phyloP scores from a whole-genome alignment of 2,329 filamentous ascomycete genomes.

The Pseudocercospora musae region DNA sequence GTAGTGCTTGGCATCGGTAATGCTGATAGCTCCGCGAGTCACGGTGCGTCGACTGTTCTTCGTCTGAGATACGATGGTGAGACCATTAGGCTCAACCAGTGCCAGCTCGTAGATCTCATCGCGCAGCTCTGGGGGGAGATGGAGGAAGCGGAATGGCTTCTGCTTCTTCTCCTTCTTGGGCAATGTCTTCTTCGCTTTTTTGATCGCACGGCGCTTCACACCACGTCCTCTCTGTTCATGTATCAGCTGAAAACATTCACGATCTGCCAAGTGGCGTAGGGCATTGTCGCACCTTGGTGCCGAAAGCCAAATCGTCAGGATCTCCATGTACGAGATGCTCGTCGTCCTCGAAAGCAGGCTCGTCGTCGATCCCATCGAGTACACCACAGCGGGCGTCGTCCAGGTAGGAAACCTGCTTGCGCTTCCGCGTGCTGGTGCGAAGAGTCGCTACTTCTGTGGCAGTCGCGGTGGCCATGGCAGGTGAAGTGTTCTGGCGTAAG shows the following conservation, averaged over 20 bases:
- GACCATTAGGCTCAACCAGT: slow-evolving; percentile 23
- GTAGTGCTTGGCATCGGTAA: not conserved
- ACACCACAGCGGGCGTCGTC: slow-evolving; percentile 21
- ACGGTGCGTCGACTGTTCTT: slow-evolving; percentile 25
- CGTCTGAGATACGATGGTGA: slow-evolving; percentile 21
- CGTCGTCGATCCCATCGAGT: not conserved
- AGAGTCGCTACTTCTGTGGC: not conserved
- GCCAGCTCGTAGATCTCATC: slow-evolving; percentile 32
- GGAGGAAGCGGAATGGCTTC: slow-evolving; percentile 28
- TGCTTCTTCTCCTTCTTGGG: slow-evolving; percentile 11
- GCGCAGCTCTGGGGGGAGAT: slow-evolving; percentile 28
- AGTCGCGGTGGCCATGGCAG: not conserved
- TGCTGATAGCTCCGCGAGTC: slow-evolving; percentile 13
- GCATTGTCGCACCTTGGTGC: slow-evolving; percentile 17
- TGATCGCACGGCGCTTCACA: slow-evolving; percentile 4
- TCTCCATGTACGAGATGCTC: not conserved
- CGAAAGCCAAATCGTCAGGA: slow-evolving; percentile 9
- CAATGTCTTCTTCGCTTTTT: slow-evolving; percentile 13
- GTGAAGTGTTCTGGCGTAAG: not conserved
- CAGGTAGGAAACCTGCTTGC: slow-evolving; percentile 27
- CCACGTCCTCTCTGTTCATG: not conserved
- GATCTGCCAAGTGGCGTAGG: not conserved
- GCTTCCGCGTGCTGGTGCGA: slow-evolving; percentile 30
- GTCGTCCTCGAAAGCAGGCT: slow-evolving; percentile 1
- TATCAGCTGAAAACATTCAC: not conserved